Evolutionary conservation across 164 flowering plant species (phyloP), one percentile per base, ranked within the genome.

Genomic region (Sedum album): DNA sequence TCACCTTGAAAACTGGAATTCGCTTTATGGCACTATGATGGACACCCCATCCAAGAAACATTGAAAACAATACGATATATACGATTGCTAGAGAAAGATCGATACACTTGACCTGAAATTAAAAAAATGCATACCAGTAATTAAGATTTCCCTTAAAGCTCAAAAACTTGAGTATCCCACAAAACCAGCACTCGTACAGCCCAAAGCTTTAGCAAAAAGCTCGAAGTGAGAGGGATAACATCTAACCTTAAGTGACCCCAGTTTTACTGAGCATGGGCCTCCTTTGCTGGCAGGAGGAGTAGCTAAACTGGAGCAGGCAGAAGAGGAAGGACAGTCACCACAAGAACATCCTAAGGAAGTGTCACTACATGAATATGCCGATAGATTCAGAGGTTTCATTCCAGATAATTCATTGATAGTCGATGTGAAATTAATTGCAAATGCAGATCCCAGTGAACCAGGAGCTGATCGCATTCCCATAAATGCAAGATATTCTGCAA

Each of bases 291-390:
- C 72, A 66, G 82, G 28, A 68, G 93, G 83, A 75, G 83, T 77
- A 68, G 76, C 80, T 28, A 86, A 78, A 74, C 49, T 74, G 65
- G 93, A 84, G 78, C 99, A 95, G 1, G 69, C 76, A 33, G 88
- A 72, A 75, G 97, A 79, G 42, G 89, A 81, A 73, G 99, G 97
- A 69, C 99, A 95, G 79, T 95, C 99, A 69, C 99, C 99, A 79
- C 99, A 95, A 70, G 99, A 95, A 77, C 99, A 95, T 6, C 99
- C 98, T 60, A 95, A 82, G 42, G 93, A 89, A 69, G 81, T 82
- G 77, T 95, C 99, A 77, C 85, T 83, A 69, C 99, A 95, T 44
- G 98, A 85, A 83, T 90, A 90, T 57, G 82, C 79, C 76, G 99
- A 82, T 26, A 80, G 85, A 80, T 95, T 90, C 98, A 95, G 85